Conservation (phyloP, 768 basidiomycete genomes). For the Kwoniella botswanensis region DNA sequence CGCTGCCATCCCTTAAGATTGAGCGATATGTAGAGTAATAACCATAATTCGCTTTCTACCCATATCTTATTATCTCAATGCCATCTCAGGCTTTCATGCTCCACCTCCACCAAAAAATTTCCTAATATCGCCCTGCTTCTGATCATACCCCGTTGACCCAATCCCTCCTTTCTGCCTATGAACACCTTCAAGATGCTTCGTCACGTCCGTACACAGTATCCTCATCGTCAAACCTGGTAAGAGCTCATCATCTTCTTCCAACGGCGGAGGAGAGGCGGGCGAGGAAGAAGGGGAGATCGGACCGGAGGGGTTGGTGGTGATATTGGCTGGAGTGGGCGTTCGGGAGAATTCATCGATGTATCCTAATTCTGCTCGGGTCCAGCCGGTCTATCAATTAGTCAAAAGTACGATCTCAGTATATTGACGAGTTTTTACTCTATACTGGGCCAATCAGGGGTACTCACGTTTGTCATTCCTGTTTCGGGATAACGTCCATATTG, state of each 20-base stretch:
- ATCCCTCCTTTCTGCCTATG: conserved; percentile 78
- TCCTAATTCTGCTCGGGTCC: conserved; percentile 53
- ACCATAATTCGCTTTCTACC: too few species aligned
- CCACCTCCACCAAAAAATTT: conserved; percentile 78
- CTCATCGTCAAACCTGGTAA: conserved; percentile 37
- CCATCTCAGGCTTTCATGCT: neutral
- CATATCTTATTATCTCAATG: too few species aligned
- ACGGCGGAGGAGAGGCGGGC: conserved; percentile 30
- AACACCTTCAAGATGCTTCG: conserved; percentile 57
- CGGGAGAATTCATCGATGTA: conserved; percentile 41
- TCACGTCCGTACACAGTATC: conserved; percentile 55
- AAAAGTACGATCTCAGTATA: neutral
- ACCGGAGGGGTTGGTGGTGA: conserved; percentile 35
- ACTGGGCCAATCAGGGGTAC: neutral
- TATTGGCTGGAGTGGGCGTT: conserved; percentile 18
- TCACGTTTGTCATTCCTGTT: conserved; percentile 56
- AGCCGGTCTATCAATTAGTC: conserved; percentile 46
- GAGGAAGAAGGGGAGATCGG: conserved; percentile 42
- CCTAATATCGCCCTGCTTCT: conserved; percentile 75
- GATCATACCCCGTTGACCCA: conserved; percentile 72
- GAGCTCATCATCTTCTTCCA: conserved; percentile 21
- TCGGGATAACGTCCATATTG: neutral
- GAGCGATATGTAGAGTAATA: too few species aligned
- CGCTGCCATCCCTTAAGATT: too few species aligned
- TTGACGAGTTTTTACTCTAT: neutral